These are phyloP conservation scores for Orobanche coerulescens DNA, from an alignment of 257 asterid genomes.

Conservation along the genomic window DNA sequence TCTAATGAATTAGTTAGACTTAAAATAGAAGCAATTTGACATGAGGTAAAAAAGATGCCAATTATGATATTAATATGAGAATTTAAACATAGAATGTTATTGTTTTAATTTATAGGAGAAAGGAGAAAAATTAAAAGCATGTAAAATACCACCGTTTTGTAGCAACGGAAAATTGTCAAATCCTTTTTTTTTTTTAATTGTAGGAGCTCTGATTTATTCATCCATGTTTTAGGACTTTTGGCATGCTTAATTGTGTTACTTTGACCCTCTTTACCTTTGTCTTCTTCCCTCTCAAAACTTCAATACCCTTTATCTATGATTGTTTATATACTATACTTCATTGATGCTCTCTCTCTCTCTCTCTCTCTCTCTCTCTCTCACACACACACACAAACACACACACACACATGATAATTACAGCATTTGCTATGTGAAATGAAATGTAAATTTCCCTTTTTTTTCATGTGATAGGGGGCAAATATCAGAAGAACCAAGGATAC, in stretches of 20 bases:
- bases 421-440: neutral
- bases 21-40: too few species aligned
- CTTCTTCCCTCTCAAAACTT: neutral
- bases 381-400: too few species aligned
- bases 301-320: neutral
- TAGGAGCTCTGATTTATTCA: too few species aligned
- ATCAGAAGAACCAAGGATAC: constrained; percentile 66
- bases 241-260: neutral
- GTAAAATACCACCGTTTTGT: too few species aligned
- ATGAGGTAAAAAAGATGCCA: too few species aligned
- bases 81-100: too few species aligned
- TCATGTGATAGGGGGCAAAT: constrained; percentile 45
- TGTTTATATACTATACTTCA: neutral
- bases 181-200: too few species aligned
- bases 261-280: neutral
- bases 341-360: neutral
- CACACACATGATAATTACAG: neutral
- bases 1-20: too few species aligned
- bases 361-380: neutral
- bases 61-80: too few species aligned
- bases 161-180: too few species aligned
- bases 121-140: too few species aligned
- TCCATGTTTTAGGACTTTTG: neutral
- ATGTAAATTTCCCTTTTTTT: neutral
- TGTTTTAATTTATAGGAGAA: too few species aligned